Evolutionary conservation across 345 rosid species (phyloP), one percentile per base, ranked within the genome.

Genomic region (Euclidium syriacum): DNA sequence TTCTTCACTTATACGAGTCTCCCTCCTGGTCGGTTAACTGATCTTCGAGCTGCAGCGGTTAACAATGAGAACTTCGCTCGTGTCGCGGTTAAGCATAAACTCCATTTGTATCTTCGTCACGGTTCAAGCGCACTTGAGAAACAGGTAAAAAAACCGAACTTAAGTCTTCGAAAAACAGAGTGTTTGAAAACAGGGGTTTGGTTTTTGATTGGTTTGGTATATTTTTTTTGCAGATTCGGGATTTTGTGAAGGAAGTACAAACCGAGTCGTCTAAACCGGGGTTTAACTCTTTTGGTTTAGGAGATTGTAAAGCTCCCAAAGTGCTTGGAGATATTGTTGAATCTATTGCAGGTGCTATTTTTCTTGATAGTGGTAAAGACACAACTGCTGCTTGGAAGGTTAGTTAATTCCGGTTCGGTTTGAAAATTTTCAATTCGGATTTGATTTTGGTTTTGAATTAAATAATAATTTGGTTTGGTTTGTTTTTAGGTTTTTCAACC

Each of bases 261-360:
- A 81, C 83, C 7, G 97, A 90, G 69, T 74, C 85, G 22, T 79
- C 71, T 29, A 90, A 87, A 80, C 97, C 97, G 10, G 95, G 91
- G 44, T 87, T 84, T 72, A 94, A 94, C 74, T 94, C 97, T n/a
- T 94, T 94, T 54, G 96, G 99, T 51, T 67, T 94, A 65, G 97
- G 97, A 71, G 99, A 94, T 64, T 90, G 99, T 77, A 94, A 90
- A 83, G 99, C 99, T 18, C 99, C 99, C 6, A 94, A 94, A 71
- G 99, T 94, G 75, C 96, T 94, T 25, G 99, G 99, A 16, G 97
- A 94, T 73, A 94, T 94, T 53, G 79, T 94, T 14, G 97, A 94
- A 73, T 94, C 99, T 6, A 87, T 90, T 30, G 99, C 99, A 15
- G 99, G 99, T 68, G 96, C 97, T 46, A 87, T 94, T 46, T 94